Base-by-base conservation (phyloP, 768 basidiomycete genomes). In the Tulasnella sp. region DNA sequence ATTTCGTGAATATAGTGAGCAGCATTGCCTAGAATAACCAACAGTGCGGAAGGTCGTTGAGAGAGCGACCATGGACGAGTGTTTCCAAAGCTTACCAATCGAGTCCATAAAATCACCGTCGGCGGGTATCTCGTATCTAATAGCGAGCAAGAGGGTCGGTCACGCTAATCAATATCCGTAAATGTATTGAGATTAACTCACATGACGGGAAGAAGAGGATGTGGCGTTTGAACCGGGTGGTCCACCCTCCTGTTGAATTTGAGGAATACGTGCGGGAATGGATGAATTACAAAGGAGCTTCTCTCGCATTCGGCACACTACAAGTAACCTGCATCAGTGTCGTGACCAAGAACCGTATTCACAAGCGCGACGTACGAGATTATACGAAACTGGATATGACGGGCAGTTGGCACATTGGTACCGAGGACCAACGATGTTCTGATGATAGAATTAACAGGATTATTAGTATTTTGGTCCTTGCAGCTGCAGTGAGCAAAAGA, bases 371-470 rank as follows among this genome's bases (percentile, higher is more conserved):
- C 90, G 80, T 84, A 97, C 96, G 84, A 98, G 86, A 84, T 90
- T 97, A 85, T 90, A 96, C 14, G 90, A 85, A 28, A 86, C 87
- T 0, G 95, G 92, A 54, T 87, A 88, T 5, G 96, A 96, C 0
- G 95, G 91, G 83, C 97, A 98, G 81, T 92, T 93, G 20, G 93
- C 95, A 84, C 97, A 98, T 84, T 98, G 96, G 85, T 93, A 98
- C 64, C 96, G 89, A 72, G 90, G 87, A 7, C 97, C 96, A 76
- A 91, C 85, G 79, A 97, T 96, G 40, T 88, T 86, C 94, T 96
- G 83, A 81, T 22, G 22, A 22, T 24, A 78, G 40, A 14, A 31
- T 3, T 14, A 60, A 60, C n/a, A 9, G 58, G 24, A 1, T 24
- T n/a, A 34, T 34, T n/a, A 60, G 42, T 7, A 0, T 18, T 31